phyloP scores from a whole-genome alignment of 1,284 basidiomycete species.

The Ustanciosporium gigantosporum region DNA sequence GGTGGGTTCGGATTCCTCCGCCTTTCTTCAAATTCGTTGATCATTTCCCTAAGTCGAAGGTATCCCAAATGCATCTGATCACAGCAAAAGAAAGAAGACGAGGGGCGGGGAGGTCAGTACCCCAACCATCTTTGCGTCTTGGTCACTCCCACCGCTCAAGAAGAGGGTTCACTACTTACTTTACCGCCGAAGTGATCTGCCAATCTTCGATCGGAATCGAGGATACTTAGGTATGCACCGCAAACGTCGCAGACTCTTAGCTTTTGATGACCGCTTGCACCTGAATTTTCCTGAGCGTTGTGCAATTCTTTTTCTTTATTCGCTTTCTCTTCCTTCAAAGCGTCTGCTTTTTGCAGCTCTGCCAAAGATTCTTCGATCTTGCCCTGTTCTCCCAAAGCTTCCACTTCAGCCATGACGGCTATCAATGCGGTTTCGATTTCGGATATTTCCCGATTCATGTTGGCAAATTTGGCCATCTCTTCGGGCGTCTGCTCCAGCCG shows the following conservation, averaged over 20 bases:
- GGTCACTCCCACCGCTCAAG: no score
- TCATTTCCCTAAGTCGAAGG: slow-evolving; percentile 92
- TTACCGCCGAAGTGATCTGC: slow-evolving; percentile 99
- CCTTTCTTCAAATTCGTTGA: slow-evolving; percentile 68
- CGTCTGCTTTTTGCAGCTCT: slow-evolving; percentile 95
- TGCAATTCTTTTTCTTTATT: slow-evolving; percentile 97
- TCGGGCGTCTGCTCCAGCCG: slow-evolving; percentile 98
- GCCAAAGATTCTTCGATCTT: slow-evolving; percentile 98
- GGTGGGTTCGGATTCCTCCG: slow-evolving; percentile 26
- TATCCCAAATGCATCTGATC: slow-evolving; percentile 97
- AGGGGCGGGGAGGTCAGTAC: no score
- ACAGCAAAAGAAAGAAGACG: no score
- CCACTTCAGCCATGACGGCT: slow-evolving; percentile 97
- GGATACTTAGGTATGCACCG: slow-evolving; percentile 94
- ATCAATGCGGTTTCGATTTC: slow-evolving; percentile 99
- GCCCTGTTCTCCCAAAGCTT: slow-evolving; percentile 92
- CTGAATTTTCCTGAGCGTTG: slow-evolving; percentile 94
- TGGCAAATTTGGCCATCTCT: slow-evolving; percentile 97
- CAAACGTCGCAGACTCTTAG: slow-evolving; percentile 98
- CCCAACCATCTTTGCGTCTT: no score
- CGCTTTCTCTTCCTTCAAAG: slow-evolving; percentile 89
- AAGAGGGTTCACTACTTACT: slow-evolving; percentile 65
- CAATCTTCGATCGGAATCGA: slow-evolving; percentile 96
- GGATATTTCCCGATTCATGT: slow-evolving; percentile 98
- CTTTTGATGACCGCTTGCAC: slow-evolving; percentile 98